A percentile compares a stretch with the other conserved stretches of the same genome.
phyloP scores from a whole-genome alignment of 2,329 filamentous ascomycete genomes.

The Rutstroemia sp. region DNA sequence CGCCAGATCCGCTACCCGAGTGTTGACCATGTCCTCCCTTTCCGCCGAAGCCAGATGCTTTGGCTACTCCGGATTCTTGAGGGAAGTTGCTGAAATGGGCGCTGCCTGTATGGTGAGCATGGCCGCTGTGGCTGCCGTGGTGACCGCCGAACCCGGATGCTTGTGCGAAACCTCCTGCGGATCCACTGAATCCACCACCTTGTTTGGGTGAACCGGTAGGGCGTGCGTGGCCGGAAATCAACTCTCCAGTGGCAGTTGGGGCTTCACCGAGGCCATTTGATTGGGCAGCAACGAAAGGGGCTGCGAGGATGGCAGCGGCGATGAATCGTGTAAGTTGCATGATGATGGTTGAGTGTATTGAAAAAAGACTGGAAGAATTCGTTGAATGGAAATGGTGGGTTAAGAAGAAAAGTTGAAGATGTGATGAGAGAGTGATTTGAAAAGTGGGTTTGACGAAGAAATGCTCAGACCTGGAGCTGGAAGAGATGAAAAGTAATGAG shows the following conservation, averaged over 20 bases:
- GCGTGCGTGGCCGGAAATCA: neutral
- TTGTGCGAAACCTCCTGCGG: neutral
- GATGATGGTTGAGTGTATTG: neutral
- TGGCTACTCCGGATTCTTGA: neutral
- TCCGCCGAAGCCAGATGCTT: neutral
- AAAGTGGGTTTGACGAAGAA: neutral
- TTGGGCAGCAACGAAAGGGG: neutral
- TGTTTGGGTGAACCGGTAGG: neutral
- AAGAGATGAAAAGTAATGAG: neutral
- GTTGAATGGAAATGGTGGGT: neutral
- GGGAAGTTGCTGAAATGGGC: neutral
- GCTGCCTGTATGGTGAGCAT: neutral
- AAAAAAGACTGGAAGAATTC: neutral
- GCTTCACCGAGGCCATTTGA: neutral
- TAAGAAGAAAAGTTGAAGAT: neutral
- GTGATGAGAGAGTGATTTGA: slow-evolving; percentile 1
- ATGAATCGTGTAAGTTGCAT: slow-evolving; percentile 6
- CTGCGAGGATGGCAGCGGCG: slow-evolving; percentile 3
- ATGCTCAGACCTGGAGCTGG: slow-evolving; percentile 7
- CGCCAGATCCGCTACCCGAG: neutral
- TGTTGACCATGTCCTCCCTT: neutral
- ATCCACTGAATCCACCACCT: neutral
- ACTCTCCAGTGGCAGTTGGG: neutral
- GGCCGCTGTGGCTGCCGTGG: neutral
- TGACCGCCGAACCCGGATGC: neutral